Evolutionary conservation across 2,329 filamentous ascomycete genomes (phyloP), one percentile per base, ranked within the genome.

Genomic region (Fusarium albosuccineum): DNA sequence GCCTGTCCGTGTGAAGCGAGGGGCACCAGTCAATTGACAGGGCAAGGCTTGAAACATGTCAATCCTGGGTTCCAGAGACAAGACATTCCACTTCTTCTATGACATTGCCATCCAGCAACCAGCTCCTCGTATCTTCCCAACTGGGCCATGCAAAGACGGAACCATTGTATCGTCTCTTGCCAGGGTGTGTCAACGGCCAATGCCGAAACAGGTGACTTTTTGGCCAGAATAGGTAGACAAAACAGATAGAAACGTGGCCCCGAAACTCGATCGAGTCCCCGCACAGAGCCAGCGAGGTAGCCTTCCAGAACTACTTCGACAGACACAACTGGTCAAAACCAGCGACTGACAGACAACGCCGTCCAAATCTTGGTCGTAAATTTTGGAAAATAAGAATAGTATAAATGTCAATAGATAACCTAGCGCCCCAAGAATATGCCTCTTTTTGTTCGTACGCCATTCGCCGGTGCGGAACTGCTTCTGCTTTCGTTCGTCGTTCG

Each of bases 381-480:
- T 63, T 67, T 70, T 53, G 70, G 53, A 58, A 68, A 70, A 60
- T 56, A 69, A 70, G 69, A 72, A 67, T 73, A 68, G 66, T 71
- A 74, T 76, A 76, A 77, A 78, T 74, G 72, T 76, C 73, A 75
- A 75, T 73, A 68, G 65, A 74, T 72, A 73, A 76, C 74, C 74
- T 70, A 77, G 76, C 77, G 76, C 77, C 77, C 76, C 75, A 72
- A 67, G 70, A 74, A 75, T 70, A 77, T 78, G 73, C 75, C 74
- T 76, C 68, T 74, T 75, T 76, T 77, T 73, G 71, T 76, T 73
- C 72, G 72, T 78, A 75, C 78, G 76, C 78, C 78, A 75, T 79
- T 78, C 78, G 78, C 78, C 78, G 73, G 70, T 77, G 71, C 73
- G 75, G 73, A 74, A 73, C 72, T 74, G 69, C 69, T 67, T 73